Conservation (phyloP, 257 asterid species). For the Cynanchum wilfordii region DNA sequence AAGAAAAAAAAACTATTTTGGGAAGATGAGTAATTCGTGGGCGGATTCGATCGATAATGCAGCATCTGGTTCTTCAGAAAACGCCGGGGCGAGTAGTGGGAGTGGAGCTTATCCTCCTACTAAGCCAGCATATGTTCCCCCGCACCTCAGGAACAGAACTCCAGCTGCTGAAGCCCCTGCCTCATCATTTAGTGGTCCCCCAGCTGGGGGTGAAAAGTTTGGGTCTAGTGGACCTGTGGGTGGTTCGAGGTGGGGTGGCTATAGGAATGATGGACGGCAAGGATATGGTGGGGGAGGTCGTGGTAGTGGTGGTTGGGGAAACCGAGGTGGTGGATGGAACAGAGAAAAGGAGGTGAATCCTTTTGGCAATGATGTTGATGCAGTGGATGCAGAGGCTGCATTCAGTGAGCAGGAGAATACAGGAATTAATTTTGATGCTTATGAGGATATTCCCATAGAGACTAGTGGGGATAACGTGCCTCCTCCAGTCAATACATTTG, state of each 20-base stretch:
- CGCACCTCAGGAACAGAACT: constrained; percentile 70
- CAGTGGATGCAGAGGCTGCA: constrained; percentile 35
- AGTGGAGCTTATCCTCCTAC: constrained; percentile 42
- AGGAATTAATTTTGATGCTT: constrained; percentile 84
- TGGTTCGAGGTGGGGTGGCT: constrained; percentile 55
- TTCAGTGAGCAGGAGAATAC: constrained; percentile 65
- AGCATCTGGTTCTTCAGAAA: constrained; percentile 39
- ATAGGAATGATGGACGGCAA: constrained; percentile 56
- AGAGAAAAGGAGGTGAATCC: constrained; percentile 78
- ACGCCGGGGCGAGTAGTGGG: constrained; percentile 38
- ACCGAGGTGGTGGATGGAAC: constrained; percentile 51
- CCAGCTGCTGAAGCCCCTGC: constrained; percentile 47
- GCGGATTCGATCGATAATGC: constrained; percentile 75
- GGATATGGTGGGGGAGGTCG: constrained; percentile 48
- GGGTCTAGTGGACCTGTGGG: constrained; percentile 47
- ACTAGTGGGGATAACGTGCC: constrained; percentile 83
- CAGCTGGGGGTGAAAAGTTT: constrained; percentile 44
- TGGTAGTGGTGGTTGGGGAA: constrained; percentile 36
- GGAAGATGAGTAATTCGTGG: constrained; percentile 66
- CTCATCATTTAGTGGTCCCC: constrained; percentile 48
- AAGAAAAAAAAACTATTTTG: constrained; percentile 7
- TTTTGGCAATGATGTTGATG: constrained; percentile 55
- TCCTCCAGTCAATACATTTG: constrained; percentile 75
- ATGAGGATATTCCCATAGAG: constrained; percentile 90
- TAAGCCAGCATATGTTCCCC: constrained; percentile 70